Evolutionary conservation across 2,329 filamentous ascomycete species (phyloP).

Genomic region (Truncatella angustata): DNA sequence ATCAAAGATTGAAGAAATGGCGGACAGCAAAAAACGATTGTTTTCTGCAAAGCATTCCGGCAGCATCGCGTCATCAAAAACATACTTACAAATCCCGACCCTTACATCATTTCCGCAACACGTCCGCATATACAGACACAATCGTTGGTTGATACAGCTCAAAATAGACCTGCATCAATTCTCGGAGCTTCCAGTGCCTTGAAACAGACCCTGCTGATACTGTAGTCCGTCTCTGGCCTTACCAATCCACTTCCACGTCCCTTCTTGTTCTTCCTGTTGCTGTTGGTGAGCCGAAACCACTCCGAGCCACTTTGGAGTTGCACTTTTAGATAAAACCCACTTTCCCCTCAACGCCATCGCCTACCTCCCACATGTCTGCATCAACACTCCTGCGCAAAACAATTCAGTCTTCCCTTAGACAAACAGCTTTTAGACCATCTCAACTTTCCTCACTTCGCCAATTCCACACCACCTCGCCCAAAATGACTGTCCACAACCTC

Average conservation of each 20-base stretch:
- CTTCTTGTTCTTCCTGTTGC: no score
- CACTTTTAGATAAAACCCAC: conserved; percentile 9
- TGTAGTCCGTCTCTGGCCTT: not conserved
- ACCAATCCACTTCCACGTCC: conserved; percentile 7
- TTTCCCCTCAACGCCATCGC: conserved; percentile 9
- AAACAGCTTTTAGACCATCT: not conserved
- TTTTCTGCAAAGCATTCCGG: not conserved
- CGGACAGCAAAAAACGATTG: not conserved
- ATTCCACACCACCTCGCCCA: conserved; percentile 38
- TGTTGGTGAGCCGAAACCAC: conserved; percentile 2
- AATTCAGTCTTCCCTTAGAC: conserved; percentile 6
- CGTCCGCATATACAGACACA: not conserved
- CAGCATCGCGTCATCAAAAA: conserved; percentile 2
- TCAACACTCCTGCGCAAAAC: conserved; percentile 8
- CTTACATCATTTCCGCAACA: conserved; percentile 3
- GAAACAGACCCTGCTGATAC: not conserved
- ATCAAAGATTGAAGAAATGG: not conserved
- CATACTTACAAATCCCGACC: conserved; percentile 1
- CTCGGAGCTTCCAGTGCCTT: not conserved
- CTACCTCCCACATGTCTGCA: conserved; percentile 8
- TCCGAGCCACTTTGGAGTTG: not conserved
- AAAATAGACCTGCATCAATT: no score
- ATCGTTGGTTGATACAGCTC: no score
- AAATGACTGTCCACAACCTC: conserved; percentile 42
- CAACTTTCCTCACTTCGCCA: conserved; percentile 18